Evolutionary conservation across 73 alveolate genomes (phyloP).

Genomic region (Paramecium octaurelia): DNA sequence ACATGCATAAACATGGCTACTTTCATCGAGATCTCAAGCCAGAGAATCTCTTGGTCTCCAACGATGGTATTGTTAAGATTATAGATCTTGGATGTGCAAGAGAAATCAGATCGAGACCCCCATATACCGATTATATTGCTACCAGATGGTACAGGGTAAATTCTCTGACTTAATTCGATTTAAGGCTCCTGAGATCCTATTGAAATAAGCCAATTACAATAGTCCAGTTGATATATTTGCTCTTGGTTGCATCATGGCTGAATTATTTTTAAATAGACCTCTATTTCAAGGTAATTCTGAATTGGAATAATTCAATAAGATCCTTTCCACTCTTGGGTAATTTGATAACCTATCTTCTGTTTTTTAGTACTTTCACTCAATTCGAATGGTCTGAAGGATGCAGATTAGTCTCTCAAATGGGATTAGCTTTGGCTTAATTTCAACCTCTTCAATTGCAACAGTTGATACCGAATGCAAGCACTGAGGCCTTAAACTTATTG

Average conservation of each 20-base stretch:
- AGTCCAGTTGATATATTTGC: conserved; percentile 97
- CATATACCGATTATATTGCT: conserved; percentile 95
- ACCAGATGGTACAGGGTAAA: conserved; percentile 85
- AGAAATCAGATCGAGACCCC: conserved; percentile 93
- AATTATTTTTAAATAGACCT: conserved; percentile 90
- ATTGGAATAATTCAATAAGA: conserved; percentile 88
- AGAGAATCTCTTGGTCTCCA: conserved; percentile 83
- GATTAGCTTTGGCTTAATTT: conserved; percentile 80
- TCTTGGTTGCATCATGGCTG: conserved; percentile 97
- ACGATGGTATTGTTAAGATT: conserved; percentile 84
- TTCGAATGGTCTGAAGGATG: conserved; percentile 94
- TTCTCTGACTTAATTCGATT: neutral
- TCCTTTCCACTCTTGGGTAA: conserved; percentile 80
- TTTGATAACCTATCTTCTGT: neutral
- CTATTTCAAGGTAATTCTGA: conserved; percentile 98
- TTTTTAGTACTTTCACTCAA: conserved; percentile 80
- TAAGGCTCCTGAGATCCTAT: conserved; percentile 93
- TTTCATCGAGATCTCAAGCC: conserved; percentile 99
- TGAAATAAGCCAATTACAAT: conserved; percentile 88
- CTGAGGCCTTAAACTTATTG: conserved; percentile 92
- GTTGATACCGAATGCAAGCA: conserved; percentile 81
- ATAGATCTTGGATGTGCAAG: conserved; percentile 99
- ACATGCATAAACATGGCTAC: conserved; percentile 99
- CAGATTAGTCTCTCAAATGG: conserved; percentile 84
- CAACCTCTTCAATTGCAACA: conserved; percentile 70